These are phyloP conservation scores for Choanephora cucurbitarum DNA, from an alignment of 371 early-diverging fungal species.

Conservation along the genomic window DNA sequence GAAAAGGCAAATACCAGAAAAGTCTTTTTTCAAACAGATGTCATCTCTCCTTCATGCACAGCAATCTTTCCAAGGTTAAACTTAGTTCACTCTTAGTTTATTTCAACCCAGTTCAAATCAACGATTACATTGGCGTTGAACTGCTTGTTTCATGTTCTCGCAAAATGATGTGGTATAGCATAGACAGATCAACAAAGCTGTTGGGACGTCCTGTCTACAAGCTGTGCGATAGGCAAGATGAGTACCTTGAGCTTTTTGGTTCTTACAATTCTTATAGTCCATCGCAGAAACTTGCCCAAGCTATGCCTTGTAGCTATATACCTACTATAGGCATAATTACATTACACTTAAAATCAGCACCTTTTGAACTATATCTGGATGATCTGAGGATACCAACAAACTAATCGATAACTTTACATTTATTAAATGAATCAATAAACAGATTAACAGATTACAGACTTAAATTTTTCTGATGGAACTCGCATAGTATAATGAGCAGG, in stretches of 20 bases:
- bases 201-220: conserved; percentile 1
- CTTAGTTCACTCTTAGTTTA: conserved; percentile 17
- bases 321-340: conserved; percentile 16
- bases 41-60: background rate
- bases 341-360: conserved; percentile 13
- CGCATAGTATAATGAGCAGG: conserved; percentile 45
- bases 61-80: background rate
- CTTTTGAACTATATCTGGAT: conserved; percentile 14
- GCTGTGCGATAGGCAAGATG: conserved; percentile 4
- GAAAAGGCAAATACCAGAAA: conserved; percentile 1
- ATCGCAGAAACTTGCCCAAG: background rate
- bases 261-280: conserved; percentile 4
- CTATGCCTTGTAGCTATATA: conserved; percentile 17
- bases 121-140: conserved; percentile 15
- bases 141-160: background rate
- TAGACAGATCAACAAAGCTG: background rate
- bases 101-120: conserved; percentile 7
- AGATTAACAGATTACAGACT: conserved; percentile 24
- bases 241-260: conserved; percentile 5
- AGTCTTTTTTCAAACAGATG: background rate
- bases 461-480: conserved; percentile 26
- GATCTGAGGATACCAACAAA: conserved; percentile 10
- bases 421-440: background rate
- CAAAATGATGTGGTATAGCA: conserved; percentile 10
- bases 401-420: background rate